Evolutionary conservation across 176 grass and related monocot species (phyloP), one percentile per base, ranked within the genome.

Genomic region (Puya raimondii): DNA sequence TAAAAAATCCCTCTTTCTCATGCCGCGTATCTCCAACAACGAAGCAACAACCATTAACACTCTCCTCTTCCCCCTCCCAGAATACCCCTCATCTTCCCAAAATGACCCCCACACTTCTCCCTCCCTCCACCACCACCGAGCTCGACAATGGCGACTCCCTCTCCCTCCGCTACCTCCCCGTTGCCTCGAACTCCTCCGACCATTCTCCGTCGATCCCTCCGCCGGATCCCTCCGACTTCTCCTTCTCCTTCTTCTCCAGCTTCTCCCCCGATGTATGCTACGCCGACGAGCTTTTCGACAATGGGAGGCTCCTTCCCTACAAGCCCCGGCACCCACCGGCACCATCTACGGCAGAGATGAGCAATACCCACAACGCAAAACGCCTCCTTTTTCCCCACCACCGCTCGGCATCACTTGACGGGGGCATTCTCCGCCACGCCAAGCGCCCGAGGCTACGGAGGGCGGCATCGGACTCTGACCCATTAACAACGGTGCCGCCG

Each of bases 211-310:
- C 9, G 11, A 33, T 1, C 48, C 65, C 4, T 11, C 4, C 9
- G 16, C 49, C 21, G 23, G 48, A 47, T 50, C 26, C 50, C 25
- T 53, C 23, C 48, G 50, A 10, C 50, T 6, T 47, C 64, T 14
- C 49, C 73, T 69, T 21, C 65, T 25, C 2, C 29, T 77, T n/a
- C n/a, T n/a, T 77, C 65, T 68, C 47, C 33, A 27, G 21, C 11
- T 27, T 23, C 29, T 18, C 7, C 17, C 10, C 9, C 29, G 65
- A 77, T 11, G 48, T 68, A 12, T 69, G 74, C 20, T 48, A 26
- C 12, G 65, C 74, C 5, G 74, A 58, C 22, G 74, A 77, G 25
- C 52, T 69, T 11, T 77, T 77, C 29, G 17, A 23, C 33, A n/a
- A 33, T 0, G 51, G 74, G 17, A 68, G 49, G 17, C 65, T 77